Evolutionary conservation across 352 stramenopile species (phyloP).

Genomic region (Pythium sukuiense): DNA sequence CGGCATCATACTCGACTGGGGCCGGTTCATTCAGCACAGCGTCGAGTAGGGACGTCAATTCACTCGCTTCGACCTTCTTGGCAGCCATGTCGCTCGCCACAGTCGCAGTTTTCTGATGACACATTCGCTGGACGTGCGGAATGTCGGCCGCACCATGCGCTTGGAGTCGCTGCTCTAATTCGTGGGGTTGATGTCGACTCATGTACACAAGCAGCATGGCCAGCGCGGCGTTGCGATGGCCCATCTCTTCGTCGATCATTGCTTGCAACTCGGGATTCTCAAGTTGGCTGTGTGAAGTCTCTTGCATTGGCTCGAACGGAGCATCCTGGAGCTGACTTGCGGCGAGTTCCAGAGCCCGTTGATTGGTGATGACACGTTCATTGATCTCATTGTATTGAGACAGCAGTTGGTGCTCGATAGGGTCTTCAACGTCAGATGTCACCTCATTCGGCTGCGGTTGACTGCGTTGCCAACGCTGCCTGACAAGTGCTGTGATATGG

Average conservation of each 20-base stretch:
- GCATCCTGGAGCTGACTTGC: constrained; percentile 25
- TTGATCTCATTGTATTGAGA: constrained; percentile 18
- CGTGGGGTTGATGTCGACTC: constrained; percentile 1
- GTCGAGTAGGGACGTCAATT: not conserved
- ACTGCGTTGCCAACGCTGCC: not conserved
- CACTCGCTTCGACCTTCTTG: not conserved
- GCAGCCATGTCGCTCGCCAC: not conserved
- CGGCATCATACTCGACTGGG: not conserved
- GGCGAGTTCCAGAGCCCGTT: constrained; percentile 35
- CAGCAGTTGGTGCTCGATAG: constrained; percentile 14
- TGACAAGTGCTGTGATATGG: not conserved
- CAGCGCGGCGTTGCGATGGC: constrained; percentile 36
- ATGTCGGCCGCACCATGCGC: not conserved
- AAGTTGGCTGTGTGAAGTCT: constrained; percentile 27
- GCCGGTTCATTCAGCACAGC: not conserved
- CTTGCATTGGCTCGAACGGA: constrained; percentile 22
- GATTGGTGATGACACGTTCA: constrained; percentile 25
- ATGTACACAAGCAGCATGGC: constrained; percentile 38
- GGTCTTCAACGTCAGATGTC: constrained; percentile 23
- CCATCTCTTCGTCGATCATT: constrained; percentile 36
- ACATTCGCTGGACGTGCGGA: not conserved
- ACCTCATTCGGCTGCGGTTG: too few species aligned
- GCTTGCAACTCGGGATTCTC: constrained; percentile 40
- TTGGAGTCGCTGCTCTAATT: constrained; percentile 4
- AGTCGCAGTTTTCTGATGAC: constrained; percentile 3